Percentiles rank a stretch among this genome's conserved stretches.
Evolutionary conservation across 768 basidiomycete species (phyloP).

Genomic region (Hysterangium stoloniferum): DNA sequence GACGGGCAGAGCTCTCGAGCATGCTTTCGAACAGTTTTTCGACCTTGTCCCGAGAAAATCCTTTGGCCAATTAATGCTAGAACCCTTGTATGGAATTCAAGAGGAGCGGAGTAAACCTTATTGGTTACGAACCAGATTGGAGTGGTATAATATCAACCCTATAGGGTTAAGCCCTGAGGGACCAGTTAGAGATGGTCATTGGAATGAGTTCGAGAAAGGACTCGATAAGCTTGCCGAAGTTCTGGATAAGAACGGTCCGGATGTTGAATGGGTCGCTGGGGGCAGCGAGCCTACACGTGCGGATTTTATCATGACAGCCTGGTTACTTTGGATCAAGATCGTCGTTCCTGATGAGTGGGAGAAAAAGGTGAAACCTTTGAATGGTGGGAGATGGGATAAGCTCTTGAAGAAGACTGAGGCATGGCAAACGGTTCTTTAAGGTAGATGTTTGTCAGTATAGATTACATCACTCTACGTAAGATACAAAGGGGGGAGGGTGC

Average conservation of each 20-base stretch:
- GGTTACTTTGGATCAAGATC: slow-evolving; percentile 67
- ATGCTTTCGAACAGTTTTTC: slow-evolving; percentile 60
- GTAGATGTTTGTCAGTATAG: too few species aligned
- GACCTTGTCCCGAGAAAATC: slow-evolving; percentile 62
- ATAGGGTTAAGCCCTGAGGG: slow-evolving; percentile 23
- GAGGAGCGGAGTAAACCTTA: slow-evolving; percentile 48
- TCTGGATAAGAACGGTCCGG: slow-evolving; percentile 49
- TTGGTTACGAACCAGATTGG: slow-evolving; percentile 33
- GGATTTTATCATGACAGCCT: slow-evolving; percentile 65
- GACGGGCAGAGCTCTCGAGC: slow-evolving; percentile 58
- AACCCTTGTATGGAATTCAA: slow-evolving; percentile 53
- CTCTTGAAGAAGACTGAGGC: slow-evolving; percentile 35
- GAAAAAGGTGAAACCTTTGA: slow-evolving; percentile 62
- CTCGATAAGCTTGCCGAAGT: slow-evolving; percentile 58
- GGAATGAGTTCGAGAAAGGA: slow-evolving; percentile 36
- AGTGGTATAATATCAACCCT: slow-evolving; percentile 25
- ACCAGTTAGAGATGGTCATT: slow-evolving; percentile 6
- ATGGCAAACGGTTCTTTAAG: not conserved
- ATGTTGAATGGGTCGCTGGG: slow-evolving; percentile 39
- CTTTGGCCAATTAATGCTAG: slow-evolving; percentile 61
- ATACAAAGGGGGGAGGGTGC: too few species aligned
- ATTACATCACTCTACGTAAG: too few species aligned
- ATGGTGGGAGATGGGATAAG: slow-evolving; percentile 57
- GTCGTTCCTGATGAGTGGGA: slow-evolving; percentile 69
- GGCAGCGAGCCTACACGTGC: slow-evolving; percentile 65